Percentiles rank a stretch among this genome's conserved stretches.
phyloP scores from a whole-genome alignment of 805 yeast species.

The Yamadazyma nakazawae region DNA sequence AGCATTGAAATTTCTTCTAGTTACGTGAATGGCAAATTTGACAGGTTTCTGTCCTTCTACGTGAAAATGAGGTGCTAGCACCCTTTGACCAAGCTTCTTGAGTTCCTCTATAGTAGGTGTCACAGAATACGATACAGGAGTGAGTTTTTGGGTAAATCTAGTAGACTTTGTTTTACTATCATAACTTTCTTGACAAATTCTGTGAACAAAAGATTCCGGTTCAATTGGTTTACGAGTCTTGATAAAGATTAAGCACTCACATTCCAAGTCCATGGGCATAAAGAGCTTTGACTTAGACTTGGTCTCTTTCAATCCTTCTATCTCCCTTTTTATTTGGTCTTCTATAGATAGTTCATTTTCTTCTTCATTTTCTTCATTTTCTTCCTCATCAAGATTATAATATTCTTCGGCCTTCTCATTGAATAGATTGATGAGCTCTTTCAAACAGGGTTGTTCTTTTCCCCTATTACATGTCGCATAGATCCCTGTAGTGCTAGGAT shows the following conservation, averaged over 20 bases:
- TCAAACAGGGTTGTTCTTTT: slow-evolving; percentile 72
- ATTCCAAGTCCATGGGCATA: slow-evolving; percentile 60
- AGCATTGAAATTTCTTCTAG: slow-evolving; percentile 73
- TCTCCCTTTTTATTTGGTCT: slow-evolving; percentile 68
- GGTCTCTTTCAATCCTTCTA: slow-evolving; percentile 54
- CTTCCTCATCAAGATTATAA: slow-evolving; percentile 22
- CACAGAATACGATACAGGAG: slow-evolving; percentile 77
- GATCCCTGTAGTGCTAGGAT: slow-evolving; percentile 83
- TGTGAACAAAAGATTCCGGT: slow-evolving; percentile 68
- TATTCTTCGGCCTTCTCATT: slow-evolving; percentile 35
- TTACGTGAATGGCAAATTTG: slow-evolving; percentile 77
- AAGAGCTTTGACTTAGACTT: slow-evolving; percentile 46
- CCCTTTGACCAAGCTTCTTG: slow-evolving; percentile 51
- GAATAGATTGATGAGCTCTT: slow-evolving; percentile 62
- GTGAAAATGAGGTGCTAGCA: slow-evolving; percentile 71
- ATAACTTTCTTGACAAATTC: slow-evolving; percentile 58
- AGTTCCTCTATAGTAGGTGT: slow-evolving; percentile 71
- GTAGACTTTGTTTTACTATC: slow-evolving; percentile 55
- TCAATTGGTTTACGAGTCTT: slow-evolving; percentile 75
- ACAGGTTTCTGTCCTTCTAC: slow-evolving; percentile 36
- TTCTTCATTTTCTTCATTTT: slow-evolving; percentile 23
- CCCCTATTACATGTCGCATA: slow-evolving; percentile 87
- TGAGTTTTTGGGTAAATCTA: slow-evolving; percentile 70
- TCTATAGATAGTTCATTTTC: slow-evolving; percentile 56
- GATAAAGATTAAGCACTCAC: slow-evolving; percentile 83